Evolutionary conservation across 306 rosid species (phyloP), one percentile per base, ranked within the genome.

Genomic region (Pterocarpus macrocarpus): DNA sequence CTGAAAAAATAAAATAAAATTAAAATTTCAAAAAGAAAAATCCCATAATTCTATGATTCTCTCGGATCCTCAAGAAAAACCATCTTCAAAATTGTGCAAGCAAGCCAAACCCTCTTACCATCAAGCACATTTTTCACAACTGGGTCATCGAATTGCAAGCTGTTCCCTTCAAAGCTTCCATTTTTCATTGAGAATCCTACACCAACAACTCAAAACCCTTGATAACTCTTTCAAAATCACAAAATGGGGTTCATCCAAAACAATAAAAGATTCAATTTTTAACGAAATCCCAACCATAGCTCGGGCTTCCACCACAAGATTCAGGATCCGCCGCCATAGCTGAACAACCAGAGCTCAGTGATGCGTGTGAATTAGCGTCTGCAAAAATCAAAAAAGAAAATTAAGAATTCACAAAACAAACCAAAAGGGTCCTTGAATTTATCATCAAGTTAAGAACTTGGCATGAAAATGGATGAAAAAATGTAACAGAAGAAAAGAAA

Each of bases 301-400:
- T 69, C 39, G 75, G 80, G 49, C 82, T 79, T 53, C 15, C 70
- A 43, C 80, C 73, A 66, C 73, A 63, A 53, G 82, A 52, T 64
- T 83, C 76, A 7, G 79, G 80, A 82, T 87, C 89, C 0, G 56
- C 89, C 34, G 72, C 84, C 94, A 92, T 90, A 55, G 81, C 71
- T 35, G 82, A 81, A 82, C 14, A 41, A 73, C 49, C 64, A 32
- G 84, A 79, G 88, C 88, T 85, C 77, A 73, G 65, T 8, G 86
- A 63, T 5, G 79, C 10, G 72, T 65, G 77, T 9, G 74, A 71
- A 17, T 62, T 55, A 75, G 43, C 57, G 49, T 78, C 91, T 92
- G 80, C 67, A 39, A 76, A 59, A 69, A 35, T 36, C 32, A 79
- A 63, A 56, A 69, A 62, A 35, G 15, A 79, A 33, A 45, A 10